These are phyloP conservation scores for Amaranthus cruentus DNA, from an alignment of 148 eudicot genomes.

Conservation along the genomic window DNA sequence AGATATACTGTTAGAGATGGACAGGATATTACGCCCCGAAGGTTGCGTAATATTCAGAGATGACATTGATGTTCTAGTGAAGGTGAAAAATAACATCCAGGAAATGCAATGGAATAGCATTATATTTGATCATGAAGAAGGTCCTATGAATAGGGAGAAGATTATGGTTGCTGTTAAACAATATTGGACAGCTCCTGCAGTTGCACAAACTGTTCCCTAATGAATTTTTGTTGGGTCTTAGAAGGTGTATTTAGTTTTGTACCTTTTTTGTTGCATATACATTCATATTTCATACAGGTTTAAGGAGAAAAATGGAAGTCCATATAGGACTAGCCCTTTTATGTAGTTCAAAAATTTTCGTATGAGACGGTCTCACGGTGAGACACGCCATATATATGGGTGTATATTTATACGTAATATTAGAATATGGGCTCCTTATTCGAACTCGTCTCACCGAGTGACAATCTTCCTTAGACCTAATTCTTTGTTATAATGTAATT, in stretches of 20 bases:
- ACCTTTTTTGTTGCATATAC: neutral
- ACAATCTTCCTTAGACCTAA: too few species aligned
- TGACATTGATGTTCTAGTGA: conserved; percentile 58
- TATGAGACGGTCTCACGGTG: too few species aligned
- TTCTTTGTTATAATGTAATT: too few species aligned
- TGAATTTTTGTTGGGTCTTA: neutral
- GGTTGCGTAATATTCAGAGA: conserved; percentile 75
- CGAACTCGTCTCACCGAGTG: too few species aligned
- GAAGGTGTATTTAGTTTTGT: neutral
- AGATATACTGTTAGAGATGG: conserved; percentile 80
- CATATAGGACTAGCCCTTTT: too few species aligned
- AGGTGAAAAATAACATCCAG: conserved; percentile 43
- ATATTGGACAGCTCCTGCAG: conserved; percentile 64
- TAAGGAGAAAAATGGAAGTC: too few species aligned
- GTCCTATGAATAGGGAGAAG: conserved; percentile 64
- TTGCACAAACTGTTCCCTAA: conserved; percentile 26
- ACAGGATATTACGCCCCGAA: conserved; percentile 63
- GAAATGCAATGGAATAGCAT: conserved; percentile 64
- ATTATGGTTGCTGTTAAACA: conserved; percentile 70
- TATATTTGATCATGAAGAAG: conserved; percentile 62
- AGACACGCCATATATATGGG: too few species aligned
- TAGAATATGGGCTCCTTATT: too few species aligned
- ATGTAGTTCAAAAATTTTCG: too few species aligned
- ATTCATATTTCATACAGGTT: too few species aligned
- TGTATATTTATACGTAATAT: too few species aligned